Evolutionary conservation across 768 basidiomycete species (phyloP), one percentile per base, ranked within the genome.

Genomic region (Sporobolomyces pararoseus): DNA sequence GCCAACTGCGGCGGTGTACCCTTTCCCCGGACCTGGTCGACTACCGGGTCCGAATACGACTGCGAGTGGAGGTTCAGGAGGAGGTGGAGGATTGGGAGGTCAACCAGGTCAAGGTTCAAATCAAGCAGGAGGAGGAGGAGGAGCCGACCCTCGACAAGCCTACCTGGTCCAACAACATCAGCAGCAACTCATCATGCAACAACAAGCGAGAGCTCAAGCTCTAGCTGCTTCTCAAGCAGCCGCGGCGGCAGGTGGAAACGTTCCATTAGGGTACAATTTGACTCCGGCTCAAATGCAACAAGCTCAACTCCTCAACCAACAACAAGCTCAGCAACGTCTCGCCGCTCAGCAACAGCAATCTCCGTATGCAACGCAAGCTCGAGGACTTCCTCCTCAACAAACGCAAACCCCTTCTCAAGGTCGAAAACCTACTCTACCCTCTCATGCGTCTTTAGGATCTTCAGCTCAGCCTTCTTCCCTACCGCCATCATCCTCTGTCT

Each of bases 1-100:
- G 12, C 68, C 67, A n/a, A 52, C 65, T 16, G 34, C 13, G 0
- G 63, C 68, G 16, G n/a, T 67, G 39, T 67, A 31, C 49, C 71
- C 68, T 51, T 76, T 65, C 44, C 65, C 65, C 1, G 47, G 29
- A 2, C 65, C 47, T 16, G 17, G 23, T 23, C 55, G 47, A 29
- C 32, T 34, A 5, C 14, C 23, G 16, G 21, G 21, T 7, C 23
- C 34, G 27, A 13, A 29, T 7, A 16, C 14, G 2, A 34, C 47
- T 23, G 3, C 47, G 19, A 31, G 23, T 31, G 32, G 42, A 4
- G 39, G 32, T 4, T 32, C 12, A 12, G 39, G 29, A 12, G 66
- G 49, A 52, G 49, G n/a, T 31, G 34, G 59, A 21, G 64, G 66
- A 51, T n/a, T n/a, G n/a, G n/a, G n/a, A n/a, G n/a, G n/a, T n/a